Evolutionary conservation across 176 grass and related monocot genomes (phyloP).

Genomic region (Poa pratensis): DNA sequence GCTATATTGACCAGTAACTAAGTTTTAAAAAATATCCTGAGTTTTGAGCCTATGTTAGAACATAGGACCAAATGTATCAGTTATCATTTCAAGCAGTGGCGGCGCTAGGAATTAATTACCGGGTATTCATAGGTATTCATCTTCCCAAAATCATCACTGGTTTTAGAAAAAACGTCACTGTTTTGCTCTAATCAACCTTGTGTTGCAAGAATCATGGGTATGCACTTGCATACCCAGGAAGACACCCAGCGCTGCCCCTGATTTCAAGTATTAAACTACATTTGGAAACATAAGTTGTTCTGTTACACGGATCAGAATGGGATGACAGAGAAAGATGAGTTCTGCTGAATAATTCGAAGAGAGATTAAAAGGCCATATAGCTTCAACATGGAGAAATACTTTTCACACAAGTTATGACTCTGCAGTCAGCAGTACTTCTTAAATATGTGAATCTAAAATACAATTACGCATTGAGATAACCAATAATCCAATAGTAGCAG

Average conservation of each 20-base stretch:
- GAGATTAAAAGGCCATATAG: not conserved
- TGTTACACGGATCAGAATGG: not conserved
- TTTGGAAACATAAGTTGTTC: not conserved
- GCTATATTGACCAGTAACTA: not conserved
- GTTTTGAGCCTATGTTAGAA: slow-evolving; percentile 12
- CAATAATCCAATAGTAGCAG: slow-evolving; percentile 4
- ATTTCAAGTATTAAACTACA: slow-evolving; percentile 9
- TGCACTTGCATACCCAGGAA: too few relatives aligned
- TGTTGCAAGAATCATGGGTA: too few relatives aligned
- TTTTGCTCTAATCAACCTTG: too few relatives aligned
- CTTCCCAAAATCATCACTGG: too few relatives aligned
- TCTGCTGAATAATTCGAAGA: not conserved
- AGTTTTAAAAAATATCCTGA: not conserved
- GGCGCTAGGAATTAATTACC: too few relatives aligned
- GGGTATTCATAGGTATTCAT: too few relatives aligned
- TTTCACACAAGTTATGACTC: not conserved
- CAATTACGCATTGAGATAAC: not conserved
- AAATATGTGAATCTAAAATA: not conserved
- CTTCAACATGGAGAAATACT: not conserved
- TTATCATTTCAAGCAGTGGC: slow-evolving; percentile 10
- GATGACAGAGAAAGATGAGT: not conserved
- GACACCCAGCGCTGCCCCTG: too few relatives aligned
- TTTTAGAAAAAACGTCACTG: too few relatives aligned
- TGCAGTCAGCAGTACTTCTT: not conserved
- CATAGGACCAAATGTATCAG: slow-evolving; percentile 14